Base-by-base conservation (phyloP, 768 basidiomycete genomes). In the Termitomyces sp. region DNA sequence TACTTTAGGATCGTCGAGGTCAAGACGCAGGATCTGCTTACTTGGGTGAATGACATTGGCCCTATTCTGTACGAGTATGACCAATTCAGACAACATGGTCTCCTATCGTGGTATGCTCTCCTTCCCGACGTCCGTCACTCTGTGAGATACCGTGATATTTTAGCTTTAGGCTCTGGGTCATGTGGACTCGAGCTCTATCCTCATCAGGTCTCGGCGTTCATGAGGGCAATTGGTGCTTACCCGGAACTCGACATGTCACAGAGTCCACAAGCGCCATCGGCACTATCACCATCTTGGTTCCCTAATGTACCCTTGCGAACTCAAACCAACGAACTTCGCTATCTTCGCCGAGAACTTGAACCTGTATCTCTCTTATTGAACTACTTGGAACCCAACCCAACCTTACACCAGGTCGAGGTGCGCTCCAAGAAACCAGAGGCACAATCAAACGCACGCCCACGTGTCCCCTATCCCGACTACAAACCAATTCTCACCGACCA, bases 321-420 rank as follows among this genome's bases (percentile, higher is more conserved):
- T n/a, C n/a, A n/a, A n/a, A n/a, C n/a, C n/a, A n/a, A n/a, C n/a
- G 21, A 17, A 42, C 31, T 5, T 41, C n/a, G n/a, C n/a, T n/a
- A n/a, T n/a, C 55, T 56, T 43, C 19, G 41, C 23, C 55, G 47
- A 6, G 55, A 56, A 23, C 48, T 56, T 16, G 55, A 56, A 16
- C 55, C 55, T 21, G 4, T 56, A 12, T 42, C 48, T 56, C 46
- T 35, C 23, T 32, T 56, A 14, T 21, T 50, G 6, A 43, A 14
- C 9, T n/a, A 42, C 31, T 32, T 50, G 19, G 55, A 29, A 27
- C 41, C 48, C 17, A 9, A 6, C 12, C 40, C 23, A 10, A 29
- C n/a, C 41, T 32, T 7, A 25, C 29, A 32, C 25, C 46, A 48
- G 19, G 21, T 49, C n/a, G 47, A 50, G 31, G 7, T 50, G 23